These are phyloP conservation scores for Claviceps africana DNA, from an alignment of 2,329 filamentous ascomycete species.

Conservation along the genomic window DNA sequence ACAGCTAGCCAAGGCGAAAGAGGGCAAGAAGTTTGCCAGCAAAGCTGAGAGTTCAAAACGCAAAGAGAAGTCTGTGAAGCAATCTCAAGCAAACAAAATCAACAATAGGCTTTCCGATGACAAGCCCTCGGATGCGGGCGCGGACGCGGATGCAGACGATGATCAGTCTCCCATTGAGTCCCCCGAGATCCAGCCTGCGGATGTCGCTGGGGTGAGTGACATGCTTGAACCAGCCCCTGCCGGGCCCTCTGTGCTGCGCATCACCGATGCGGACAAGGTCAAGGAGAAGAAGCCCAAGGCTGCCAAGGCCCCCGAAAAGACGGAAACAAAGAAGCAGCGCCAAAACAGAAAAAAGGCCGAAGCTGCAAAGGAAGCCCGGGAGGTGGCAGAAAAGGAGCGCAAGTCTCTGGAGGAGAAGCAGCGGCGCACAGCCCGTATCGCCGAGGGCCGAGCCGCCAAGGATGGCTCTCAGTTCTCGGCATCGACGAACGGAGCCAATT, in stretches of 20 bases:
- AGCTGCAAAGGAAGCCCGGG: slow-evolving; percentile 57
- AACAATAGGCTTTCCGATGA: slow-evolving; percentile 27
- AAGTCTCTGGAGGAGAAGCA: slow-evolving; percentile 69
- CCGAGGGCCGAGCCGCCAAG: slow-evolving; percentile 70
- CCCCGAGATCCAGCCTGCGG: slow-evolving; percentile 42
- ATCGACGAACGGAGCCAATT: slow-evolving; percentile 24
- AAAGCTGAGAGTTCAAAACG: slow-evolving; percentile 46
- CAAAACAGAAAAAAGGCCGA: slow-evolving; percentile 86
- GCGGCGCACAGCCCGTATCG: slow-evolving; percentile 64
- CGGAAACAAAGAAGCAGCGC: slow-evolving; percentile 87
- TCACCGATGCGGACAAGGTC: slow-evolving; percentile 53
- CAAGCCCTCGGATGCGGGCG: slow-evolving; percentile 45
- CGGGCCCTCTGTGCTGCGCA: slow-evolving; percentile 61
- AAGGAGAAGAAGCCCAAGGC: slow-evolving; percentile 51
- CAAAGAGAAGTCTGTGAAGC: slow-evolving; percentile 56
- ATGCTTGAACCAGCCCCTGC: slow-evolving; percentile 68
- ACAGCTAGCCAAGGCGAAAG: slow-evolving; percentile 56
- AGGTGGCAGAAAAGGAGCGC: slow-evolving; percentile 67
- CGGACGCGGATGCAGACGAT: slow-evolving; percentile 70
- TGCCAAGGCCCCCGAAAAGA: slow-evolving; percentile 47
- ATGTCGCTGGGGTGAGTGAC: slow-evolving; percentile 63
- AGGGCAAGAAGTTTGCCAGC: slow-evolving; percentile 47
- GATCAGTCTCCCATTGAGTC: slow-evolving; percentile 60
- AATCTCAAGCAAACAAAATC: slow-evolving; percentile 45
- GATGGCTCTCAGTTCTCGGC: slow-evolving; percentile 54